Percentiles rank a stretch among this genome's conserved stretches.
phyloP scores from a whole-genome alignment of 768 basidiomycete genomes.

The Podaxis sp. region DNA sequence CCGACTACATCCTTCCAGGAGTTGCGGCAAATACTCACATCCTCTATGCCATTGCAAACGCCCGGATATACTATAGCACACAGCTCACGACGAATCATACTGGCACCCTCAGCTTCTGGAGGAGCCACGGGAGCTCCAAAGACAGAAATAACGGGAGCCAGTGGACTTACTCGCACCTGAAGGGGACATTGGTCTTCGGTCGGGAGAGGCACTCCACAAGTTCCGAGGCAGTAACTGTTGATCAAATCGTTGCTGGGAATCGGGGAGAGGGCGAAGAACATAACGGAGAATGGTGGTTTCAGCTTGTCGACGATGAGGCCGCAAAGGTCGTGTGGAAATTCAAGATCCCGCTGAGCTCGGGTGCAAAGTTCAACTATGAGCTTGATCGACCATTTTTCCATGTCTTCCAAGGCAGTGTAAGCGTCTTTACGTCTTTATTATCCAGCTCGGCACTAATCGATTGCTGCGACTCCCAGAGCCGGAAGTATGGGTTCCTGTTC shows the following conservation, averaged over 20 bases:
- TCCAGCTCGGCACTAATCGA: constrained; percentile 40
- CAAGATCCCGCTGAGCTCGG: constrained; percentile 39
- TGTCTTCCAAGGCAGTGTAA: constrained; percentile 78
- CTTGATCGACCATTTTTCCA: constrained; percentile 92
- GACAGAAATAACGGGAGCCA: constrained; percentile 29
- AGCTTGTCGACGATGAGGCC: constrained; percentile 52
- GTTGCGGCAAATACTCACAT: not conserved
- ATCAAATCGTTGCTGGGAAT: not conserved
- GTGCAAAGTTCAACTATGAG: constrained; percentile 55
- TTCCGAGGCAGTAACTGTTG: constrained; percentile 10
- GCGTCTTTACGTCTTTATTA: constrained; percentile 22
- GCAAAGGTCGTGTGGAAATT: constrained; percentile 67
- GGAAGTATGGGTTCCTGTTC: constrained; percentile 49
- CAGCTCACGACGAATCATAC: constrained; percentile 7
- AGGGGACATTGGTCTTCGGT: constrained; percentile 57
- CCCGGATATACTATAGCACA: constrained; percentile 20
- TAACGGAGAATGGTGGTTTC: constrained; percentile 48
- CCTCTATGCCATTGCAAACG: constrained; percentile 12
- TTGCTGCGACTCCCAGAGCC: constrained; percentile 38
- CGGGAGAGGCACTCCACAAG: constrained; percentile 27
- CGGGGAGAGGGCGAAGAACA: not conserved
- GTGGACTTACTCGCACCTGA: constrained; percentile 59
- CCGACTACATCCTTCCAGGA: constrained; percentile 5
- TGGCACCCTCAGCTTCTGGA: not conserved
- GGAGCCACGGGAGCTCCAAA: not conserved